These are phyloP conservation scores for Trametes elegans DNA, from an alignment of 768 basidiomycete genomes.

Conservation along the genomic window DNA sequence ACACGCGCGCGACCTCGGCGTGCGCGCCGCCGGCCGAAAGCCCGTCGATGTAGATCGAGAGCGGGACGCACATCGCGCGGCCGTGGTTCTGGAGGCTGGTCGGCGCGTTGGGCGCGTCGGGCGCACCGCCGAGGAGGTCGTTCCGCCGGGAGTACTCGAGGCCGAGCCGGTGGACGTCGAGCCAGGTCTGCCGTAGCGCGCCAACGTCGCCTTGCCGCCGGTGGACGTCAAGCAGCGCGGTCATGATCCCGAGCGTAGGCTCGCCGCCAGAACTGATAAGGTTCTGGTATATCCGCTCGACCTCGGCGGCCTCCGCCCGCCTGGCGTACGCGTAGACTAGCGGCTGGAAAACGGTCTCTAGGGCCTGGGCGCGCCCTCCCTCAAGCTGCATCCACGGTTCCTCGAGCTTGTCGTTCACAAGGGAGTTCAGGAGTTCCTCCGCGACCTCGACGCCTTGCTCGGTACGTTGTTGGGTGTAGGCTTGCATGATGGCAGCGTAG, in stretches of 20 bases:
- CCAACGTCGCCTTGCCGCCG: slow-evolving; percentile 55
- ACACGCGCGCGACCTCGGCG: slow-evolving; percentile 56
- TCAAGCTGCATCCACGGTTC: slow-evolving; percentile 39
- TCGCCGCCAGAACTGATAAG: slow-evolving; percentile 52
- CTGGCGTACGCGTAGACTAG: slow-evolving; percentile 53
- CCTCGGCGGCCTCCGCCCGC: slow-evolving; percentile 45
- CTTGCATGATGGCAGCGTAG: slow-evolving; percentile 61
- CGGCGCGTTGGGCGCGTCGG: slow-evolving; percentile 9
- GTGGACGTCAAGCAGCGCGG: slow-evolving; percentile 70
- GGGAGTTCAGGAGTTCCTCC: slow-evolving; percentile 57
- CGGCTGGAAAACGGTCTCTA: slow-evolving; percentile 60
- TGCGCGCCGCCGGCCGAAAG: slow-evolving; percentile 66
- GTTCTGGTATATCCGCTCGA: slow-evolving; percentile 55
- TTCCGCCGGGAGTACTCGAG: slow-evolving; percentile 38
- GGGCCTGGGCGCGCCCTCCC: slow-evolving; percentile 40
- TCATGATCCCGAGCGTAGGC: slow-evolving; percentile 59
- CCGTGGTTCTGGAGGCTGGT: slow-evolving; percentile 35
- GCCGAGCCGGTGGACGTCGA: slow-evolving; percentile 60
- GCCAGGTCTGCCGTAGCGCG: slow-evolving; percentile 63
- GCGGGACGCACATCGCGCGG: slow-evolving; percentile 68
- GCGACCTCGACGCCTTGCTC: slow-evolving; percentile 56
- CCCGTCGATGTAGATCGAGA: slow-evolving; percentile 80
- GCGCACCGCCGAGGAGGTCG: slow-evolving; percentile 32
- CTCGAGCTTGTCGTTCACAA: slow-evolving; percentile 33
- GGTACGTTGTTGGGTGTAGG: slow-evolving; percentile 52